Evolutionary conservation across 768 basidiomycete genomes (phyloP), one percentile per base, ranked within the genome.

Genomic region (Saitozyma sp.): DNA sequence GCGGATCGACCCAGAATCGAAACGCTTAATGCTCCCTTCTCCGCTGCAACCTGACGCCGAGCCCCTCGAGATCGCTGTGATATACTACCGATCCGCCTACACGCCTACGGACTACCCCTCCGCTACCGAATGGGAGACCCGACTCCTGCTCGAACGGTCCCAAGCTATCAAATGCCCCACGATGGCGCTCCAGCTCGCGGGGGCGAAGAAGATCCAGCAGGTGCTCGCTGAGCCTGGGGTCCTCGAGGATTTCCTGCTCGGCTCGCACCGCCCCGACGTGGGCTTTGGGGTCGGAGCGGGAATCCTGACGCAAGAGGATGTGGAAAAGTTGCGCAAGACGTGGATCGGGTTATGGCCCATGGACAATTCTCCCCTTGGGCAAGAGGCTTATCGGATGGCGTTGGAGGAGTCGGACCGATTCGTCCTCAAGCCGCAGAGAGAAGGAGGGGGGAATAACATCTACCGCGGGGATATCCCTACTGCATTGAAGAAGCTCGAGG

Each of bases 361-460:
- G 65, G 83, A 83, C 63, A 69, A 77, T 42, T 59, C 67, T 0
- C 56, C 53, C 9, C 46, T 67, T 0, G 81, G 79, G 0, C 76
- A 78, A 50, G 84, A 85, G 7, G 85, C 83, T 0, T 82, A 87
- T n/a, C 68, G 72, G 29, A 81, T 83, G 50, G 89, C 90, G 0
- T 82, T 83, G 17, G 77, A 79, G 9, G 66, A 81, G 13, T 83
- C 87, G 0, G 75, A 80, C 7, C 81, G 83, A 7, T 85, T 92
- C 37, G 95, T 98, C 2, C 84, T 99, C 53, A 99, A 99, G 78
- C 95, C 95, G 0, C 95, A 98, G 77, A 85, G 94, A n/a, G 95
- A 99, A 82, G 95, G 95, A 1, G 95, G 95, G 0, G 95, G 95
- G 8, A 96, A 97, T 71, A 99, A 99, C 70, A 84, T 98, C 29